These are phyloP conservation scores for Suillus discolor DNA, from an alignment of 768 basidiomycete genomes.

Conservation along the genomic window DNA sequence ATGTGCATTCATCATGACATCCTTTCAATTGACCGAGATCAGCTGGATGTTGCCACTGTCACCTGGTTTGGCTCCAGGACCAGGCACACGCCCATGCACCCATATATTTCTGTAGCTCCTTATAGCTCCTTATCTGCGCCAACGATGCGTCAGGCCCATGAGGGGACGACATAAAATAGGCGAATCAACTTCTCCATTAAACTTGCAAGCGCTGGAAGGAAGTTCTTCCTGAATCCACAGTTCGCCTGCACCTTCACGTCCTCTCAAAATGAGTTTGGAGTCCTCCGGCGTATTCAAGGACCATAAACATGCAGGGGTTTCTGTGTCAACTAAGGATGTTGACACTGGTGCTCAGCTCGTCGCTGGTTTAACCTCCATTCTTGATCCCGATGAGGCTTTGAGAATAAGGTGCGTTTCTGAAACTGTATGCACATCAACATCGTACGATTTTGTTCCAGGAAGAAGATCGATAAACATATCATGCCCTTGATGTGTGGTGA, in stretches of 20 bases:
- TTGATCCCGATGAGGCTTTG: conserved; percentile 51
- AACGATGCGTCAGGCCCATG: not conserved
- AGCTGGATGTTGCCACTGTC: too few species aligned
- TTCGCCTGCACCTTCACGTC: not conserved
- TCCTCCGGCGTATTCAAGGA: conserved; percentile 11
- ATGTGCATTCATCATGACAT: too few species aligned
- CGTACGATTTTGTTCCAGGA: conserved; percentile 23
- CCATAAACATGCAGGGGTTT: conserved; percentile 38
- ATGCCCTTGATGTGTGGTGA: conserved; percentile 65
- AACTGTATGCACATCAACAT: not conserved
- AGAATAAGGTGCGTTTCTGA: conserved; percentile 44
- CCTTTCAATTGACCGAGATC: too few species aligned
- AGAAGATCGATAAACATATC: conserved; percentile 64
- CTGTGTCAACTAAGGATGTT: conserved; percentile 47
- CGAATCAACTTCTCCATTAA: not conserved
- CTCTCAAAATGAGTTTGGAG: conserved; percentile 13
- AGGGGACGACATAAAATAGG: not conserved
- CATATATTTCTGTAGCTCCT: not conserved
- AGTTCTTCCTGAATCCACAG: not conserved
- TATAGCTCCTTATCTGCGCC: not conserved
- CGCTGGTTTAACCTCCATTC: conserved; percentile 38
- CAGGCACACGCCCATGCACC: not conserved
- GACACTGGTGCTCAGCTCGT: conserved; percentile 61
- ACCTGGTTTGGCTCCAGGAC: not conserved
- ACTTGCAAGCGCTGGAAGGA: not conserved